phyloP scores from a whole-genome alignment of 2,329 filamentous ascomycete genomes.

The Sporothrix pseudoabietina region DNA sequence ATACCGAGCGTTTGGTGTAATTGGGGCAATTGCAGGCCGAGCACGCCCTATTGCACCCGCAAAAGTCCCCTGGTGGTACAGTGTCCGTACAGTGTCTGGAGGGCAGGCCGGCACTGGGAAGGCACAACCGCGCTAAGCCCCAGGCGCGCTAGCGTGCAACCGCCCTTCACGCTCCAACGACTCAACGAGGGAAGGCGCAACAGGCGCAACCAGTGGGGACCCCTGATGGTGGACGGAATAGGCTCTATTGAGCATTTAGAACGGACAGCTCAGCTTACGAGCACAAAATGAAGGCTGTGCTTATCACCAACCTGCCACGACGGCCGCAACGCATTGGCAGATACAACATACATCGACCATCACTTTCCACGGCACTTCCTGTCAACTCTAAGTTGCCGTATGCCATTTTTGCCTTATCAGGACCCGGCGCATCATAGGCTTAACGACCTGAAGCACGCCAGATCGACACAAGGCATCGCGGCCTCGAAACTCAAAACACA shows the following conservation, averaged over 20 bases:
- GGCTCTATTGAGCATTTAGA: constrained; percentile 30
- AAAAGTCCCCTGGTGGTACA: constrained; percentile 10
- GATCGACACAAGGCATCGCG: constrained; percentile 1
- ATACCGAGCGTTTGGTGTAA: constrained; percentile 20
- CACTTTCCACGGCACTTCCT: not conserved
- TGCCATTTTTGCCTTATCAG: not conserved
- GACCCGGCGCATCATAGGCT: not conserved
- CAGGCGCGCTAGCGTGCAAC: constrained; percentile 9
- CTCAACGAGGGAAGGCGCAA: constrained; percentile 11
- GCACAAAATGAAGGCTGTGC: not conserved
- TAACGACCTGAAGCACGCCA: not conserved
- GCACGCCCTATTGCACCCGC: constrained; percentile 11
- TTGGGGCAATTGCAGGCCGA: not conserved
- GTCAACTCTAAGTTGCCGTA: too few relatives aligned
- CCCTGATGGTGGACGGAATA: constrained; percentile 23
- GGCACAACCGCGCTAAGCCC: not conserved
- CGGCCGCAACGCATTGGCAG: not conserved
- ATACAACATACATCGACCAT: not conserved
- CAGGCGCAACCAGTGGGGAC: constrained; percentile 11
- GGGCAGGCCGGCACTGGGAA: constrained; percentile 1
- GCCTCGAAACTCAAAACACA: not conserved
- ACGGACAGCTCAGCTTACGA: constrained; percentile 21
- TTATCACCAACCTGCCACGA: constrained; percentile 23
- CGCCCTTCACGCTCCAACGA: not conserved
- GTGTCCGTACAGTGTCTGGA: constrained; percentile 24